Base-by-base conservation (phyloP, 2,329 filamentous ascomycete genomes). In the Penicillium rolfsii region DNA sequence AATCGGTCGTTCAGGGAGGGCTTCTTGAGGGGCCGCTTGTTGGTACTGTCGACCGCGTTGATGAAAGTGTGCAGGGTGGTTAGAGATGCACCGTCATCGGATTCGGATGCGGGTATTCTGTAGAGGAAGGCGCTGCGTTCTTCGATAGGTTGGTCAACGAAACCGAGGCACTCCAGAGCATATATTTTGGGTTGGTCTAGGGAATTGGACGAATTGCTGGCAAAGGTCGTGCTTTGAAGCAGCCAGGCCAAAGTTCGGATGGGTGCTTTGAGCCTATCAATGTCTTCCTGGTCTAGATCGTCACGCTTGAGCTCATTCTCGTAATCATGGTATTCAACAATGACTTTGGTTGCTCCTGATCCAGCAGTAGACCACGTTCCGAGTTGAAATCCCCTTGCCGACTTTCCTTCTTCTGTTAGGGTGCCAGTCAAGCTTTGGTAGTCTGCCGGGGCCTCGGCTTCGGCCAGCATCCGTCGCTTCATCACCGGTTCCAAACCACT, bases 231-330 rank as follows among this genome's bases (percentile, higher is more conserved):
- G 57, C 66, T 73, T 49, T 71, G 65, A 9, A 73, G 59, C 11
- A 73, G 62, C 70, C 70, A 73, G 12, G 71, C 71, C 2, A 73
- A 62, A 46, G 68, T 65, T 28, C 68, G 64, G n/a, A 72, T 58
- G 3, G 71, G 71, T 9, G 57, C 58, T 38, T 73, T 73, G 33
- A 68, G 40, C 40, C 67, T 64, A 5, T 62, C 59, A 22, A 72
- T 64, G 36, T 71, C 68, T 3, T 71, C 65, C 9, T 62, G 43
- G 2, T 71, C 69, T 4, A 73, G 61, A 52, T 72, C 69, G 26
- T 68, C 70, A 4, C 52, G 49, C 43, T 61, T 61, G 41, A 71
- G 62, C 33, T 41, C 56, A 38, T 60, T 62, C 48, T 72, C 70
- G 43, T 73, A 73, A 30, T 67, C 63, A 24, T 66, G 70, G 55